Base-by-base conservation (phyloP, 208 protist genomes). In the Kentomonas sorsogonicus region DNA sequence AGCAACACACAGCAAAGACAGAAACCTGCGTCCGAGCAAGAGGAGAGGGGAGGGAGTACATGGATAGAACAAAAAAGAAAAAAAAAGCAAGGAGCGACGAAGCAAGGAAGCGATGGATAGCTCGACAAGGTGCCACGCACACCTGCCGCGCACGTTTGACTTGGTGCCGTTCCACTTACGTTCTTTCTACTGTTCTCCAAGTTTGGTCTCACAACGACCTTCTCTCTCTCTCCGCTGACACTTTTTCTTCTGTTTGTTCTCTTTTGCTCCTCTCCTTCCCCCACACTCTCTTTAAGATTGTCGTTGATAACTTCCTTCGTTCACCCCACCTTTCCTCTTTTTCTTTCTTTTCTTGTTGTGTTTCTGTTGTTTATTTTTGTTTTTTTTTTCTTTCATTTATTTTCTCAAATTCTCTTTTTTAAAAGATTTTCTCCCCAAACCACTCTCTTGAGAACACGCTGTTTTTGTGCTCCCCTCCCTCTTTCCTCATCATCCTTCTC, bases 221-320 rank as follows among this genome's bases (percentile, higher is more conserved):
- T 6, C 27, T 53, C 30, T 20, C 6, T 53, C 5, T 11, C 11
- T 11, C 33, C 11, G 33, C 11, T 36, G 5, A 5, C 7, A 36
- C 33, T 15, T 36, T 36, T n/a, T 29, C 20, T 53, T 67, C 27
- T 41, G 18, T 53, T 53, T 13, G n/a, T 56, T 38, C 43, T 60
- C 23, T n/a, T n/a, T n/a, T n/a, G n/a, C n/a, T n/a, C n/a, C n/a
- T n/a, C n/a, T n/a, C n/a, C n/a, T n/a, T n/a, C n/a, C n/a, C n/a
- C n/a, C n/a, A n/a, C n/a, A n/a, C n/a, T n/a, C n/a, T n/a, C n/a
- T n/a, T n/a, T n/a, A n/a, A n/a, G n/a, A n/a, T n/a, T n/a, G n/a
- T n/a, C n/a, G n/a, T n/a, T n/a, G n/a, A n/a, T n/a, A n/a, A n/a
- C 39, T 67, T 51, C 41, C 5, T 46, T 46, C 7, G 5, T 22